Conservation (phyloP, 2,329 filamentous ascomycete species). For the Microcyclosporella mali region DNA sequence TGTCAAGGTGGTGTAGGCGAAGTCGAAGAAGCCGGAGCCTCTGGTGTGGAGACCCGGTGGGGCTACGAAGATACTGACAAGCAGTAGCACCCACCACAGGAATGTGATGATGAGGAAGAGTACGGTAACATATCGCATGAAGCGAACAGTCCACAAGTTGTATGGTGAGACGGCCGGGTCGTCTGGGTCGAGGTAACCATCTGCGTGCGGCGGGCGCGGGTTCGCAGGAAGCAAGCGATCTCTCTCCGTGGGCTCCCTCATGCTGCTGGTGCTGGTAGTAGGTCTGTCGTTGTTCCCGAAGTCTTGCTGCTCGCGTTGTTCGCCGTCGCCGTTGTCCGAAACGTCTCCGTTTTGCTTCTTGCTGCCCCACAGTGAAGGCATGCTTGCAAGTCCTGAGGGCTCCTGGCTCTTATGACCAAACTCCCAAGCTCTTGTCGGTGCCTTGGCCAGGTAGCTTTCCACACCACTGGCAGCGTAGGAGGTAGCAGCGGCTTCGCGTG, state of each 20-base stretch:
- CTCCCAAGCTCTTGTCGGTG: background rate
- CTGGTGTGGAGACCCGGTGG: constrained; percentile 78
- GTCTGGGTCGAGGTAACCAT: constrained; percentile 68
- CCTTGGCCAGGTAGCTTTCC: background rate
- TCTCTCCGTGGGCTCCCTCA: constrained; percentile 51
- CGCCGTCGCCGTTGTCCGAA: constrained; percentile 27
- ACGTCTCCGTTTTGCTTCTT: constrained; percentile 39
- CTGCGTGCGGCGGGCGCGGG: constrained; percentile 51
- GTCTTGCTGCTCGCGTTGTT: constrained; percentile 26
- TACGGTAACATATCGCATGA: constrained; percentile 70
- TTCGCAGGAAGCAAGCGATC: constrained; percentile 58
- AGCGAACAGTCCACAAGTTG: constrained; percentile 86
- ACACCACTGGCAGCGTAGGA: background rate
- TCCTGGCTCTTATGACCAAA: background rate
- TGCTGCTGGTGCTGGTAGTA: constrained; percentile 10
- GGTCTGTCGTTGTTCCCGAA: constrained; percentile 11
- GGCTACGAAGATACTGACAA: constrained; percentile 87
- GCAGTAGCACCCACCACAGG: constrained; percentile 84
- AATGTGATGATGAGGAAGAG: constrained; percentile 69
- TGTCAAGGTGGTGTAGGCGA: constrained; percentile 74
- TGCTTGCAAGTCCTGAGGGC: background rate
- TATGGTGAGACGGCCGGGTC: constrained; percentile 84
- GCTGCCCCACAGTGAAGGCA: constrained; percentile 48
- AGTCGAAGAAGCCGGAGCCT: constrained; percentile 88
- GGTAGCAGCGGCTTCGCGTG: background rate